These are phyloP conservation scores for Sophora flavescens DNA, from an alignment of 306 rosid species.

Conservation along the genomic window DNA sequence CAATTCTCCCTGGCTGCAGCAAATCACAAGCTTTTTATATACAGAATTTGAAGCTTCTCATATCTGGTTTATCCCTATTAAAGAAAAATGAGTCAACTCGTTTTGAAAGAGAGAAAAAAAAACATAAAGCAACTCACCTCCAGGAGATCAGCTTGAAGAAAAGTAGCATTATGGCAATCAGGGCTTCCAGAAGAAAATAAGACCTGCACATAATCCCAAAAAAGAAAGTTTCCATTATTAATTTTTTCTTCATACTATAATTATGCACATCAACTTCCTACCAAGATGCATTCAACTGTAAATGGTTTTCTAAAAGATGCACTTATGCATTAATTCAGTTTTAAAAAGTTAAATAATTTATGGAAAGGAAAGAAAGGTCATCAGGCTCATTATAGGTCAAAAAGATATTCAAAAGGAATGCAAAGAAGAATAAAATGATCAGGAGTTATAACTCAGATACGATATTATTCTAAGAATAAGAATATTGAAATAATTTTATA, in stretches of 20 bases:
- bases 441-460: neutral
- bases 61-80: slow-evolving; percentile 16
- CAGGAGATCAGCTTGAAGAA: slow-evolving; percentile 73
- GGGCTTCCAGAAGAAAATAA: slow-evolving; percentile 73
- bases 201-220: slow-evolving; percentile 58
- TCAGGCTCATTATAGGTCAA: slow-evolving; percentile 21
- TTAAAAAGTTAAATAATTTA: slow-evolving; percentile 36
- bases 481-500: slow-evolving; percentile 4
- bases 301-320: slow-evolving; percentile 32
- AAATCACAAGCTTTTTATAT: slow-evolving; percentile 22
- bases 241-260: slow-evolving; percentile 4
- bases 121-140: slow-evolving; percentile 64
- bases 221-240: slow-evolving; percentile 13
- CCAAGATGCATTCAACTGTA: slow-evolving; percentile 18
- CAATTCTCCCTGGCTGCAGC: slow-evolving; percentile 5
- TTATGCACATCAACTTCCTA: neutral
- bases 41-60: slow-evolving; percentile 12
- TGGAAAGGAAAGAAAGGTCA: slow-evolving; percentile 25
- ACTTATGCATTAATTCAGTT: slow-evolving; percentile 24
- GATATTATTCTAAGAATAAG: neutral
- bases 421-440: slow-evolving; percentile 8
- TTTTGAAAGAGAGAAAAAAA: neutral
- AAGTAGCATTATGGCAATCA: slow-evolving; percentile 61
- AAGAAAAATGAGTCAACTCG: slow-evolving; percentile 26
- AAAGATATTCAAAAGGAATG: slow-evolving; percentile 27